Percentiles rank a stretch among this genome's conserved stretches.
Conservation (phyloP, 2,329 filamentous ascomycete genomes). For the Paramyrothecium roridum region DNA sequence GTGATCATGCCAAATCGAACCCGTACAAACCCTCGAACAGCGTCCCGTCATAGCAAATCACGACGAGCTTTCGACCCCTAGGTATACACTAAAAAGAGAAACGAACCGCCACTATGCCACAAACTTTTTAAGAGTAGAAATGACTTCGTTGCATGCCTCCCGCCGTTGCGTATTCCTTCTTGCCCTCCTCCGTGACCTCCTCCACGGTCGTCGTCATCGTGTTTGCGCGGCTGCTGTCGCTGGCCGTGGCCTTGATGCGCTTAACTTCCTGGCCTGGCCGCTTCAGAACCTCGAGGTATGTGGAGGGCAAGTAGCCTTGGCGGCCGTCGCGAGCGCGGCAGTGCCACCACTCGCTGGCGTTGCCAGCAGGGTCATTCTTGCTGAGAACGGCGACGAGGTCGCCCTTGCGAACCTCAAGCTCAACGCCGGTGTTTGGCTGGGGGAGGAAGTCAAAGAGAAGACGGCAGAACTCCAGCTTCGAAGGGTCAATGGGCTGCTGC, state of each 20-base stretch:
- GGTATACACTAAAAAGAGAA: too few species aligned
- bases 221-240: slow-evolving; percentile 45
- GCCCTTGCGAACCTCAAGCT: slow-evolving; percentile 89
- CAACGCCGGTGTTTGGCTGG: slow-evolving; percentile 67
- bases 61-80: too few species aligned
- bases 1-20: too few species aligned
- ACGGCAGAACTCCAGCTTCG: slow-evolving; percentile 94
- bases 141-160: slow-evolving; percentile 58
- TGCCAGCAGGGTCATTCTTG: slow-evolving; percentile 89
- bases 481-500: slow-evolving; percentile 68
- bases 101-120: too few species aligned
- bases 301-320: slow-evolving; percentile 86
- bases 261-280: slow-evolving; percentile 48
- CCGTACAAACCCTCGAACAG: too few species aligned
- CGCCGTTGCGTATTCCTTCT: slow-evolving; percentile 49
- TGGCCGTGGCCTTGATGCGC: slow-evolving; percentile 47
- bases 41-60: too few species aligned
- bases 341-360: slow-evolving; percentile 94
- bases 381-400: slow-evolving; percentile 91
- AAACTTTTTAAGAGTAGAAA: slow-evolving; percentile 46
- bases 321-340: slow-evolving; percentile 87
- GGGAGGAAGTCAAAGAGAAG: slow-evolving; percentile 93
- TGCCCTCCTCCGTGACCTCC: slow-evolving; percentile 33
- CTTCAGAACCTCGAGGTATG: slow-evolving; percentile 77
- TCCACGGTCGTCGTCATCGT: slow-evolving; percentile 44